These are phyloP conservation scores for Candida berthetii DNA, from an alignment of 805 yeast genomes.

Conservation along the genomic window DNA sequence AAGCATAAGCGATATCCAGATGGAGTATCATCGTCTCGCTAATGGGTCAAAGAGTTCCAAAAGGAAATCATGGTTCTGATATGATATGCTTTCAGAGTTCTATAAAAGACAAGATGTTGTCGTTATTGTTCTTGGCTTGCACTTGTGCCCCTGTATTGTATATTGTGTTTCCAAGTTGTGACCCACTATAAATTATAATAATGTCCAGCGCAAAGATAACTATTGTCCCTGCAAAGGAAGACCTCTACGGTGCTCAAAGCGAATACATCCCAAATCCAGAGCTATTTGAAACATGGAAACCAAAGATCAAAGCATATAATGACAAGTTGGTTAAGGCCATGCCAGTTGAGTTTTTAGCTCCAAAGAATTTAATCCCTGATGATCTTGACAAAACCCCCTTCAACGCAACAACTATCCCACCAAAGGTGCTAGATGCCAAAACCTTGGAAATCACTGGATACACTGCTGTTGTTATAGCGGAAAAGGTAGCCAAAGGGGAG, in stretches of 20 bases:
- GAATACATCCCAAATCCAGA: background rate
- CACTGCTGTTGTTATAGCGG: slow-evolving; percentile 8
- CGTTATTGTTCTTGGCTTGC: no score
- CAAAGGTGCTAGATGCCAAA: slow-evolving; percentile 23
- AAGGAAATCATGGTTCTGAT: no score
- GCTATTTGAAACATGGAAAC: background rate
- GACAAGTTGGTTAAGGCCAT: background rate
- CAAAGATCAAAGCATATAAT: background rate
- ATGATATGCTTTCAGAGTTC: no score
- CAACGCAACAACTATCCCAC: background rate
- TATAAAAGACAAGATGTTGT: no score
- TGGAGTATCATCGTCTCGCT: no score
- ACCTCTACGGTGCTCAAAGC: background rate
- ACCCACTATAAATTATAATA: no score
- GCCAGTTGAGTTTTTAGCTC: background rate
- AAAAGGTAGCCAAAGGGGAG: background rate
- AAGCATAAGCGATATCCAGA: no score
- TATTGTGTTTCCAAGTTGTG: no score
- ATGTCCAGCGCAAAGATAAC: no score
- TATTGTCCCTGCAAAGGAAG: no score
- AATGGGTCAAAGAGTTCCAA: no score
- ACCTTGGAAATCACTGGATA: slow-evolving; percentile 29
- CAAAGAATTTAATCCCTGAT: background rate
- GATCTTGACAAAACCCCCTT: background rate
- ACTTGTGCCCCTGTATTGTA: no score